Base-by-base conservation (phyloP, 2,329 filamentous ascomycete genomes). In the Fusarium proliferatum region DNA sequence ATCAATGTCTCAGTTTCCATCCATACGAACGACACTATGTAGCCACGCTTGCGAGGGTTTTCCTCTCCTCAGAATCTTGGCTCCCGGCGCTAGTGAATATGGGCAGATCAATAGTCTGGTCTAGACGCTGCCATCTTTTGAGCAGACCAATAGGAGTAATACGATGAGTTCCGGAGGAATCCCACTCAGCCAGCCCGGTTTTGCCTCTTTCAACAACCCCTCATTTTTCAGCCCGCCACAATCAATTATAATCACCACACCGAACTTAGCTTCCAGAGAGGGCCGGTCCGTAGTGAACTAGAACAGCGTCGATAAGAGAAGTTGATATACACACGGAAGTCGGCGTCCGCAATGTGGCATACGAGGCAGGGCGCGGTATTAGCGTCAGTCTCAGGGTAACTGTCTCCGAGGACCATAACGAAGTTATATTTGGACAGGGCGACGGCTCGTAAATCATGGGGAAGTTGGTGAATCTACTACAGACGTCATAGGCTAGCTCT, bases 21-120 rank as follows among this genome's bases (percentile, higher is more conserved):
- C 3, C 23, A 38, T 0, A n/a, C 19, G 2, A 28, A 38, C 5
- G 9, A 28, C 3, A 53, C 5, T 1, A 16, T 53, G 23, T 0
- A 38, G 23, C 17, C 3, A 9, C 23, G n/a, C 13, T 38, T 9
- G 6, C 3, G 13, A n/a, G 23, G 0, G 17, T 53, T 16, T 38
- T 33, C 12, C 33, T 38, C 23, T 21, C 9, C 10, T 2, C 8
- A 2, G 17, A 21, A 21, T 53, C 33, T 9, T 21, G 17, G 23
- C 34, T 12, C 3, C 6, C 2, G 4, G 9, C 33, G 23, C 51
- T 38, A 53, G 51, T 53, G 51, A n/a, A 38, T 38, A 16, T 7
- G 9, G 19, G 23, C 9, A 53, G 33, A 28, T 38, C 49, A 16
- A 53, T 53, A 53, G 51, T 38, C 51, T 38, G 51, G 23, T 28